Conservation (phyloP, 106 monocot genomes). For the Acanthochlamys bracteata region DNA sequence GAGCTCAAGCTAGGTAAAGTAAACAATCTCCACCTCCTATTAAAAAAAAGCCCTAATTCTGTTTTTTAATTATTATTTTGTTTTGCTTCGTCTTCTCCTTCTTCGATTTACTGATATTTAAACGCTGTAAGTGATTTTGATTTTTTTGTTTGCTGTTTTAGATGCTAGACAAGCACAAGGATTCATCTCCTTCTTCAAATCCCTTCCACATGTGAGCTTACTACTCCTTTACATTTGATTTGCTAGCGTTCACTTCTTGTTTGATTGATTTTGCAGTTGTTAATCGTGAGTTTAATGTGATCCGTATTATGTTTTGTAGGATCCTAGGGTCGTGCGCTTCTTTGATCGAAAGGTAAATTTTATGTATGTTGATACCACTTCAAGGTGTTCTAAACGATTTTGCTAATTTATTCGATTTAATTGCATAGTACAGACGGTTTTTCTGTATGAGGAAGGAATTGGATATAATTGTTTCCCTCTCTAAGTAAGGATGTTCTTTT, state of each 20-base stretch:
- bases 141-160: slow-evolving; percentile 21
- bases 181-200: slow-evolving; percentile 91
- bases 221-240: background rate
- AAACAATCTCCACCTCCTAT: background rate
- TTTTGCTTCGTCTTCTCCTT: background rate
- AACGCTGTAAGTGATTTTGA: background rate
- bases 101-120: background rate
- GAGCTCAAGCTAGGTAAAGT: slow-evolving; percentile 83
- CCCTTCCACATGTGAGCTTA: slow-evolving; percentile 42
- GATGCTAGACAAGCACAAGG: slow-evolving; percentile 93
- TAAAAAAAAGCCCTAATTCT: too few species aligned
- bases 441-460: too few species aligned
- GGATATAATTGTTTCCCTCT: too few species aligned
- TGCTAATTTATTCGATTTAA: too few species aligned
- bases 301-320: slow-evolving; percentile 36
- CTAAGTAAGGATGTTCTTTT: too few species aligned
- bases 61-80: background rate
- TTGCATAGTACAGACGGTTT: too few species aligned
- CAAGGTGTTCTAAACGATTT: too few species aligned
- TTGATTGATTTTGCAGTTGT: too few species aligned
- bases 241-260: too few species aligned
- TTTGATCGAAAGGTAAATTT: slow-evolving; percentile 86
- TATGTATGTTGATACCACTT: too few species aligned
- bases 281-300: too few species aligned
- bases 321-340: slow-evolving; percentile 75